Base-by-base conservation (phyloP, 208 protist species). In the Wallacemonas sp. region DNA sequence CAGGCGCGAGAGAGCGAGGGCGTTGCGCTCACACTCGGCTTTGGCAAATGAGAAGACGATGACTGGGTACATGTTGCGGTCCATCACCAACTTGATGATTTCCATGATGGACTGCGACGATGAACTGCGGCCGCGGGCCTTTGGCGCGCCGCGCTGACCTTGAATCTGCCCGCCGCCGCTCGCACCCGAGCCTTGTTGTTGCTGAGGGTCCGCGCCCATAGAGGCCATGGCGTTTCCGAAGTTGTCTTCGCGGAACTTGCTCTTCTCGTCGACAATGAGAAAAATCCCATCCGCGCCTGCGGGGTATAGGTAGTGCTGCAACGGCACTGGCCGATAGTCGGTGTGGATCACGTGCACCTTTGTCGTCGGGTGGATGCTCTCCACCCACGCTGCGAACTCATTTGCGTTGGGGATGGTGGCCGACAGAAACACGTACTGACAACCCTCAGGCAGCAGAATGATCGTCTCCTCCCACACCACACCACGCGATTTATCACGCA, bases 391-490 rank as follows among this genome's bases (percentile, higher is more conserved):
- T 5, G 99, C 98, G 79, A 99, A 99, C 78, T 99, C 98, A 2
- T 76, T 61, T 13, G 98, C 98, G 82, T 99, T 99, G n/a, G 99
- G 98, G 64, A 99, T 99, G 5, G 99, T 99, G 17, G 99, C 99
- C 1, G 98, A 99, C n/a, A 99, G 93, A 74, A 99, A 99, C 22
- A 99, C 98, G 71, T 99, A 99, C 63, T 98, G 86, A 33, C 99
- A 98, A 32, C 94, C 95, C 42, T 98, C 86, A 2, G 98, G 98
- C 9, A 99, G 79, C 8, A 99, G 64, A 73, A 99, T 99, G 60
- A 99, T 99, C 32, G 98, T 99, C 74, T 99, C 99, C 77, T 99
- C 99, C 99, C 99, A 99, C 1, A 99, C 99, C 0, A 99, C 98
- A 62, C 99, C 99, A 48, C 99, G 92, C 4, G 91, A 95, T 70